Conservation (phyloP, 2,329 filamentous ascomycete genomes). For the Hypomyces perniciosus region DNA sequence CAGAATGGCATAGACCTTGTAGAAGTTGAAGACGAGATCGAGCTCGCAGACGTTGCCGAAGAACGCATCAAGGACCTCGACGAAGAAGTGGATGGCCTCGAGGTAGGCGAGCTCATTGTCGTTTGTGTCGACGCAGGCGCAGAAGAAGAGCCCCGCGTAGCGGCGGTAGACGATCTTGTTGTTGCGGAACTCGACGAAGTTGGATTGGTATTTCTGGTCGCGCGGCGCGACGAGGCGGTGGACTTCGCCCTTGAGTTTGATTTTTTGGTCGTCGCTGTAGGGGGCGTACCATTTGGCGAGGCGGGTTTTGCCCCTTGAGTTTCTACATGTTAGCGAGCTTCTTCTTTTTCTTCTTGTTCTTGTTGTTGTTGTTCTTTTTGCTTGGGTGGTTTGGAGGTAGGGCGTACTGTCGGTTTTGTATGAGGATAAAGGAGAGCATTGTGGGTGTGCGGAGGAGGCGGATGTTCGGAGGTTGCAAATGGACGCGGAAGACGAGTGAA, state of each 20-base stretch:
- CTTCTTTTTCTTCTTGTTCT: background rate
- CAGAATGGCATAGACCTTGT: slow-evolving; percentile 93
- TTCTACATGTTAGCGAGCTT: background rate
- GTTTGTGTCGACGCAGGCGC: slow-evolving; percentile 97
- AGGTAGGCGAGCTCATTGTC: slow-evolving; percentile 97
- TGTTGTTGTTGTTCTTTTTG: background rate
- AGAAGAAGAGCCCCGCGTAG: slow-evolving; percentile 98
- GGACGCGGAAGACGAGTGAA: background rate
- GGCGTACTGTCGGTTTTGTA: slow-evolving; percentile 77
- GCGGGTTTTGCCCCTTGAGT: slow-evolving; percentile 83
- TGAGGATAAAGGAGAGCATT: slow-evolving; percentile 81
- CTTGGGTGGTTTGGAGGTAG: background rate
- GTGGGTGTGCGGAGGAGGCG: background rate
- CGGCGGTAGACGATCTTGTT: slow-evolving; percentile 97
- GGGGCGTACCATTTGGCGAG: slow-evolving; percentile 98
- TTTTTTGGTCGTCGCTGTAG: slow-evolving; percentile 98
- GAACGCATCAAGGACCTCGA: slow-evolving; percentile 96
- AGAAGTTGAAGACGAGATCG: slow-evolving; percentile 79
- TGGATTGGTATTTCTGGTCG: slow-evolving; percentile 99
- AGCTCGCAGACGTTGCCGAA: slow-evolving; percentile 99
- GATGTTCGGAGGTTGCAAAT: background rate
- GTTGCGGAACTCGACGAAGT: slow-evolving; percentile 94
- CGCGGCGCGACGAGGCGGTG: slow-evolving; percentile 95
- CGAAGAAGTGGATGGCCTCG: slow-evolving; percentile 98
- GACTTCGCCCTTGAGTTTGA: slow-evolving; percentile 97